Base-by-base conservation (phyloP, 108 stramenopile genomes). In the Aurantiochytrium sp. region DNA sequence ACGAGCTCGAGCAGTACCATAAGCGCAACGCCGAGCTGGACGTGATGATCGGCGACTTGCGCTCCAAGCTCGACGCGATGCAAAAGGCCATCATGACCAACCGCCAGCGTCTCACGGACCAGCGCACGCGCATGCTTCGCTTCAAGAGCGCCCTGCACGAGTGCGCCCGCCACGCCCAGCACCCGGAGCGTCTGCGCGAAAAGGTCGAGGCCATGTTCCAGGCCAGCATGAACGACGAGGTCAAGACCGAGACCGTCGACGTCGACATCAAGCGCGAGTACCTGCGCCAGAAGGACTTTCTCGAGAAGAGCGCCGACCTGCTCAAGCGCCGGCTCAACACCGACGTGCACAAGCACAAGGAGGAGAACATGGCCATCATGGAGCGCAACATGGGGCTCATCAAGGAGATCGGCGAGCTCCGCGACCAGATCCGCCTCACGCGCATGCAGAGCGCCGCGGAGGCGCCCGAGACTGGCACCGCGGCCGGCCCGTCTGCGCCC, bases 41-140 rank as follows among this genome's bases (percentile, higher is more conserved):
- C 55, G 91, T 94, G 39, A 94, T 93, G 93, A 93, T 94, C 55
- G 92, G 92, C 52, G 94, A 94, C 89, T 91, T 93, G 41, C 90
- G 91, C 22, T 89, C 93, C 17, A 94, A 94, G 91, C 86, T 87
- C 48, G 88, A 90, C 34, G 68, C 68, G 50, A 55, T 90, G 59
- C 54, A 68, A n/a, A 87, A 52, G 41, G 93, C 92, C 69, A 42
- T 92, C 4, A n/a, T 39, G 12, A 34, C 53, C 27, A 90, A 93
- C 89, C 55, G 85, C 27, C 48, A 89, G 42, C 87, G 42, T 52
- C 55, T 93, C 4, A 87, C 88, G 19, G 81, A 68, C 4, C 73
- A 73, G 12, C 48, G 54, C 19, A 37, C 85, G 17, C 88, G 68
- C 54, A 55, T 88, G 55, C 37, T 65, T 4, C 54, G 88, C 15